phyloP scores from a whole-genome alignment of 495 filamentous ascomycete species.

The Aspergillus bridgeri region DNA sequence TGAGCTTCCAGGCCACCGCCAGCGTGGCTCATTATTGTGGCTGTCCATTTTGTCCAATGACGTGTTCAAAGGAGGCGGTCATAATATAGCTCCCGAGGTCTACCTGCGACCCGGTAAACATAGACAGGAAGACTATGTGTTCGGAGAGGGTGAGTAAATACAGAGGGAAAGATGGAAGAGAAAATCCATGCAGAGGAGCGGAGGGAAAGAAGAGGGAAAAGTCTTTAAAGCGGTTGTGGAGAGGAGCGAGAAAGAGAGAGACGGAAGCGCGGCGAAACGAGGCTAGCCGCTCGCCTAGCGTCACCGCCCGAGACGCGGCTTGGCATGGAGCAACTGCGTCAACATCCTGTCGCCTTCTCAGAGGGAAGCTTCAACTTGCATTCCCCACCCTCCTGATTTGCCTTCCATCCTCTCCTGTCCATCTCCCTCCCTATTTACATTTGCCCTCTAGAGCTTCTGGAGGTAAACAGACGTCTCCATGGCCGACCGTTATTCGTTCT shows the following conservation, averaged over 20 bases:
- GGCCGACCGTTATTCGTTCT: conserved; percentile 99
- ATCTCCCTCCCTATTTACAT: conserved; percentile 14
- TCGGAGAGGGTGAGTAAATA: neutral
- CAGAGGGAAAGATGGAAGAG: neutral
- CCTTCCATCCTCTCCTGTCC: conserved; percentile 12
- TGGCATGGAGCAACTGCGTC: conserved; percentile 33
- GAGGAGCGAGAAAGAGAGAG: conserved; percentile 6
- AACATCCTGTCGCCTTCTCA: conserved; percentile 32
- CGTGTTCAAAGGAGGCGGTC: conserved; percentile 9
- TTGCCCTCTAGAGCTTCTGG: conserved; percentile 15
- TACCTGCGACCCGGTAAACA: conserved; percentile 10
- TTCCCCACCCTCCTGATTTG: conserved; percentile 8
- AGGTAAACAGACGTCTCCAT: conserved; percentile 46
- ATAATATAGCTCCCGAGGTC: conserved; percentile 15
- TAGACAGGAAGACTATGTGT: neutral
- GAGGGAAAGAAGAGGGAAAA: conserved; percentile 13
- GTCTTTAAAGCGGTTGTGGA: conserved; percentile 12
- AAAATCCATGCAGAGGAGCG: neutral
- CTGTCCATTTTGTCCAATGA: conserved; percentile 15
- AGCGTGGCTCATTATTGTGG: conserved; percentile 20
- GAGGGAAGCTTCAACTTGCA: conserved; percentile 17
- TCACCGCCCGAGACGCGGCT: conserved; percentile 25
- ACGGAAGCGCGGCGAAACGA: conserved; percentile 1
- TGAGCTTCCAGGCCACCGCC: conserved; percentile 22
- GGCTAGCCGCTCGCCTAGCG: conserved; percentile 22